Evolutionary conservation across 805 yeast genomes (phyloP).

Genomic region (Metschnikowia reukaufii): DNA sequence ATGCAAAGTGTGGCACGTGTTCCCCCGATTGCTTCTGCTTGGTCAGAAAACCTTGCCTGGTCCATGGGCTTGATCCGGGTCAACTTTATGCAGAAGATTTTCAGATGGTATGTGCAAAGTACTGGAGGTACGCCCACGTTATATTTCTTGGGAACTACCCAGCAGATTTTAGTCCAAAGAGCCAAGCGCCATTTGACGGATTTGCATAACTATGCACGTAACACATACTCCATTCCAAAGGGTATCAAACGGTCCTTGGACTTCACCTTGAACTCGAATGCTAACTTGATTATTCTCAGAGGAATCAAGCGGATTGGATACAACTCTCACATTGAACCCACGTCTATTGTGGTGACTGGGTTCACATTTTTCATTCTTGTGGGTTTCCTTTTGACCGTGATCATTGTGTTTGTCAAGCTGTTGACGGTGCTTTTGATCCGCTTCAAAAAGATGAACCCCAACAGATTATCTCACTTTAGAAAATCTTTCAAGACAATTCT

Average conservation of each 20-base stretch:
- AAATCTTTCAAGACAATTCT: slow-evolving; percentile 57
- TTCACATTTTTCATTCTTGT: slow-evolving; percentile 80
- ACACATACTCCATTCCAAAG: slow-evolving; percentile 11
- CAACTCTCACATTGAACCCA: slow-evolving; percentile 73
- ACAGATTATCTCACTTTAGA: slow-evolving; percentile 50
- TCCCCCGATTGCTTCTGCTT: slow-evolving; percentile 90
- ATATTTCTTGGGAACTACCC: slow-evolving; percentile 58
- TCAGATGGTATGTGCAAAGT: slow-evolving; percentile 81
- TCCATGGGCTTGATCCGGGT: slow-evolving; percentile 87
- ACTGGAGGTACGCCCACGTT: slow-evolving; percentile 87
- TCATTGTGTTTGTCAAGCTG: slow-evolving; percentile 56
- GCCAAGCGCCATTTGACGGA: slow-evolving; percentile 37
- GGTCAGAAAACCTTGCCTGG: slow-evolving; percentile 94
- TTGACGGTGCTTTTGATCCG: slow-evolving; percentile 48
- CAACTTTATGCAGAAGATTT: slow-evolving; percentile 77
- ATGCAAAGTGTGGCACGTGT: slow-evolving; percentile 84
- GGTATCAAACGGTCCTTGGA: slow-evolving; percentile 31
- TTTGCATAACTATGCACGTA: slow-evolving; percentile 23
- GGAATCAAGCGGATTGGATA: slow-evolving; percentile 87
- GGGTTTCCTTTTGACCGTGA: slow-evolving; percentile 67
- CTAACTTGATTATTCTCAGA: slow-evolving; percentile 64
- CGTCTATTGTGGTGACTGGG: slow-evolving; percentile 82
- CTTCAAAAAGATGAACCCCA: slow-evolving; percentile 50
- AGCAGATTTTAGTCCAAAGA: slow-evolving; percentile 75
- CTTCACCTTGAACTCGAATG: slow-evolving; percentile 49